Percentiles rank a stretch among this genome's conserved stretches.
phyloP scores from a whole-genome alignment of 1,139 yeast genomes.

The Pneumocystis oryctolagi region DNA sequence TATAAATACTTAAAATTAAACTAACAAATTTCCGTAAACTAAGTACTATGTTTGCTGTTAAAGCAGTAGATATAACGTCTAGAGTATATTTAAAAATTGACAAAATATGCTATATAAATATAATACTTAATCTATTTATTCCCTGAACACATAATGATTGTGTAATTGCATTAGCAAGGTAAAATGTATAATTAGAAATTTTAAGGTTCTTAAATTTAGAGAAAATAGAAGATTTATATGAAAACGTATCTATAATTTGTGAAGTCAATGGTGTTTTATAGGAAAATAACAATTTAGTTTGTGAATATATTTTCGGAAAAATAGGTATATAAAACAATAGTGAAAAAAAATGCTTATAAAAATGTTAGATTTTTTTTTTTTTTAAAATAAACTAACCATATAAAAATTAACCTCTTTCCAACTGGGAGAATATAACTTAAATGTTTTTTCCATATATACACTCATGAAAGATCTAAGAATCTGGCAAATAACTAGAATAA shows the following conservation, averaged over 20 bases:
- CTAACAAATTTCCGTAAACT: slow-evolving; percentile 48
- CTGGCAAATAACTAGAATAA: slow-evolving; percentile 34
- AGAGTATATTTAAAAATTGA: not conserved
- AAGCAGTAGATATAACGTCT: slow-evolving; percentile 35
- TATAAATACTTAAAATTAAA: slow-evolving; percentile 36
- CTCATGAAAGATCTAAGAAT: slow-evolving; percentile 42
- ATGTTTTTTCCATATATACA: slow-evolving; percentile 39
- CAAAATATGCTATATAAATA: not conserved
- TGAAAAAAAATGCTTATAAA: slow-evolving; percentile 34
- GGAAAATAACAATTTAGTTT: slow-evolving; percentile 12
- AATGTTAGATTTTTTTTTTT: not conserved
- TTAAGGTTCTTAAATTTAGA: not conserved
- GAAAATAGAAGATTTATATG: slow-evolving; percentile 1
- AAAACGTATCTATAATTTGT: not conserved
- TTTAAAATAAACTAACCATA: slow-evolving; percentile 17
- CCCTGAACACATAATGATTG: slow-evolving; percentile 56
- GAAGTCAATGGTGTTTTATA: slow-evolving; percentile 7
- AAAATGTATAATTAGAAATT: slow-evolving; percentile 20
- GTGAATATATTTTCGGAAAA: slow-evolving; percentile 19
- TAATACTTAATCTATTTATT: slow-evolving; percentile 42
- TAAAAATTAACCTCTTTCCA: slow-evolving; percentile 58
- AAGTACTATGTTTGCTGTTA: slow-evolving; percentile 47
- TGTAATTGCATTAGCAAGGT: slow-evolving; percentile 36
- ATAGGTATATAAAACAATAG: slow-evolving; percentile 40
- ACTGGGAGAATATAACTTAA: slow-evolving; percentile 36